Evolutionary conservation across 257 asterid species (phyloP), one percentile per base, ranked within the genome.

Genomic region (Fraxinus cuspidata): DNA sequence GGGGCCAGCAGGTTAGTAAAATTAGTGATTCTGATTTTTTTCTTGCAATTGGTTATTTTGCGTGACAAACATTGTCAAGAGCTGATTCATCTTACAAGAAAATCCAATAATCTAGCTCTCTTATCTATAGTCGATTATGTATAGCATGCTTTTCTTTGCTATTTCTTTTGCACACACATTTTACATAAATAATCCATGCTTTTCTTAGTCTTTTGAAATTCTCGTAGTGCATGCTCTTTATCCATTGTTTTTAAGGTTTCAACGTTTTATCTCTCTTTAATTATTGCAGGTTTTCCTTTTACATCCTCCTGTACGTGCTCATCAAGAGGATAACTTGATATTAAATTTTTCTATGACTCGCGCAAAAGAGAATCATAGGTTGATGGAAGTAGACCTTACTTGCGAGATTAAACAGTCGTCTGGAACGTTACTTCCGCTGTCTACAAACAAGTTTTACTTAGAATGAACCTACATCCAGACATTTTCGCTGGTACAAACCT

Each of bases 1-100:
- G 98, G 98, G 98, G 98, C 77, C 98, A 96, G 82, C 98, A 93
- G 97, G 97, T 93, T 78, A 29, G 88, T 74, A 29, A 28, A 66
- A n/a, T 34, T 64, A 23, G 10, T 12, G 23, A 25, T 77, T 9
- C 15, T 63, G 31, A 7, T 53, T 25, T 40, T 64, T 18, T 74
- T 56, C 13, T 51, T 47, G n/a, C 47, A 8, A 40, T 21, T 71
- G 42, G 31, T 70, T 23, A 21, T 60, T 60, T 56, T n/a, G 65
- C 5, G 10, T 0, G 4, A 56, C 1, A 27, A n/a, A n/a, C 11
- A 19, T 18, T n/a, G 25, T 56, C 28, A 56, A 19, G 10, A n/a
- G 65, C 4, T 8, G 3, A n/a, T 53, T 23, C 31, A 21, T 21
- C 25, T 60, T 25, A 9, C 68, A 0, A 25, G 68, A 60, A 60